Percentiles rank a stretch among this genome's conserved stretches.
Conservation (phyloP, 2,329 filamentous ascomycete species). For the Venturia effusa region DNA sequence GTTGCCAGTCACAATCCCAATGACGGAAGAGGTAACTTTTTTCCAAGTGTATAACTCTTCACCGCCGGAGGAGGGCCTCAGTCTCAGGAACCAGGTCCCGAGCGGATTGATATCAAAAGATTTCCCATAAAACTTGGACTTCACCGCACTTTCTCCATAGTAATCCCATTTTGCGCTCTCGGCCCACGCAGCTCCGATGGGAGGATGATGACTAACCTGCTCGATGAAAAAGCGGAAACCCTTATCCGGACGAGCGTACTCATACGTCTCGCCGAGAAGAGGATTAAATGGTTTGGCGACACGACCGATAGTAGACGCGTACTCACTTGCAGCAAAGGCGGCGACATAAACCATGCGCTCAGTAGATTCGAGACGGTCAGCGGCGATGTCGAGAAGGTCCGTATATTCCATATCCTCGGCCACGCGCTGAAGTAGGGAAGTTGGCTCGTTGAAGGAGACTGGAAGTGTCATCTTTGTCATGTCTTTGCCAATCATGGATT, state of each 20-base stretch:
- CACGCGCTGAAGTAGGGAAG: slow-evolving; percentile 85
- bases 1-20: slow-evolving; percentile 94
- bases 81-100: slow-evolving; percentile 89
- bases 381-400: slow-evolving; percentile 80
- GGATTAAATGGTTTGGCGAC: slow-evolving; percentile 98
- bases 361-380: slow-evolving; percentile 73
- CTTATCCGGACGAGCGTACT: slow-evolving; percentile 91
- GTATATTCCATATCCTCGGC: slow-evolving; percentile 98
- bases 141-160: slow-evolving; percentile 83
- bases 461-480: slow-evolving; percentile 99
- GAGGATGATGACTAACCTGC: slow-evolving; percentile 95
- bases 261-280: slow-evolving; percentile 88
- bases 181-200: slow-evolving; percentile 84
- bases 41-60: slow-evolving; percentile 97
- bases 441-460: slow-evolving; percentile 97
- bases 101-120: slow-evolving; percentile 95
- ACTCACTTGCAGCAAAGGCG: slow-evolving; percentile 91
- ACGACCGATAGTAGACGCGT: slow-evolving; percentile 90
- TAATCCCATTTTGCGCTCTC: slow-evolving; percentile 94
- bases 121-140: slow-evolving; percentile 94
- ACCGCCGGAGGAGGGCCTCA: slow-evolving; percentile 64
- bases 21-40: slow-evolving; percentile 94
- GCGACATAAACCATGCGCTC: slow-evolving; percentile 92
- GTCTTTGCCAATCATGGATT: slow-evolving; percentile 99
- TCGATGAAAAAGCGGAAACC: slow-evolving; percentile 98